Evolutionary conservation across 306 rosid genomes (phyloP), one percentile per base, ranked within the genome.

Genomic region (Citrullus mucosospermus): DNA sequence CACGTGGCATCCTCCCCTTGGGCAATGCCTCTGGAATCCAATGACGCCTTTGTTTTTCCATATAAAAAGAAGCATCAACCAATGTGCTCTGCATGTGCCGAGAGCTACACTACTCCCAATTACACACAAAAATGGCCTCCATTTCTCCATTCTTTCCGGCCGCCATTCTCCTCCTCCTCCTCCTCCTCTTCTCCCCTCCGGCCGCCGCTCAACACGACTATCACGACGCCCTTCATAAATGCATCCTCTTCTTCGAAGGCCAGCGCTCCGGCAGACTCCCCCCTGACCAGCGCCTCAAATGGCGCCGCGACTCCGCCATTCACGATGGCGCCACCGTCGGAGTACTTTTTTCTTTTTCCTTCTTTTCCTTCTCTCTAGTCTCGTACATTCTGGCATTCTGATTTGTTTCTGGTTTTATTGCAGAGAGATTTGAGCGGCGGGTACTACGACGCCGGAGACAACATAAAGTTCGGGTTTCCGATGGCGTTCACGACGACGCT

Each of bases 221-320:
- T 86, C 79, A 57, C 58, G 96, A 92, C 60, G 97, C 99, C 39
- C 92, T 95, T 75, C 87, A 77, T 38, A 95, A 95, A 83, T 85
- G 97, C 88, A 92, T 95, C 30, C 97, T 95, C 86, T 95, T 92
- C 88, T 95, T 92, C 79, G 99, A 95, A 82, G 99, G 99, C 90
- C 99, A 95, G n/a, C 99, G 99, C 65, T 95, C 99, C 8, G 99
- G 99, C 0, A 86, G 46, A 57, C 92, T 95, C 62, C 99, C 97
- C 0, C 80, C 87, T 0, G 97, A 95, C 55, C 99, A 95, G 82
- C 97, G 97, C 36, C 82, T 95, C 82, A 82, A 77, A 15, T 95
- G 99, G 99, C 99, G 99, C 71, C 91, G 81, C 2, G 88, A 95
- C 88, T 95, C 99, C 3, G 99, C 92, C 60, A 44, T 92, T 65